Base-by-base conservation (phyloP, 2,329 filamentous ascomycete species). In the Diaporthe velutina region DNA sequence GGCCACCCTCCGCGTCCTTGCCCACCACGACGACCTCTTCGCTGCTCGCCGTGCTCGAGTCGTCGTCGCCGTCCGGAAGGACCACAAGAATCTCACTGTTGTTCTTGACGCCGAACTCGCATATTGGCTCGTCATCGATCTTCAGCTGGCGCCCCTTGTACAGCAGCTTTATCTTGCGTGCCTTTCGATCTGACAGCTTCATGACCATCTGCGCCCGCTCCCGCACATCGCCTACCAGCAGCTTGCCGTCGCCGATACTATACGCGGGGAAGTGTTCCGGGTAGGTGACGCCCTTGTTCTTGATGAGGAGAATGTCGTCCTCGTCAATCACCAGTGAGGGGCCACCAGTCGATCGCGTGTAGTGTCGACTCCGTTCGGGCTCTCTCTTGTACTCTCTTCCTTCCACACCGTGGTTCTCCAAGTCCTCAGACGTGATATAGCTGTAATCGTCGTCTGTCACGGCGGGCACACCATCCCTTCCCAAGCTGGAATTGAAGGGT, bases 361-460 rank as follows among this genome's bases (percentile, higher is more conserved):
- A 30, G 64, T 74, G 50, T 54, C 75, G 38, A 61, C 66, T 45
- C 55, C 71, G 73, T 13, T 74, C 25, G 4, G 75, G 75, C 13
- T 77, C 79, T 38, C 84, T 81, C 66, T 80, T 81, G 57, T 75
- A 67, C 8, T 73, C 60, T 42, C 61, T n/a, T 55, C 82, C 80
- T 80, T 82, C 82, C 77, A 81, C 78, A 75, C 80, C 83, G 35
- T 83, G 82, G 48, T 85, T 83, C 75, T 90, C 87, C 52, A 95
- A 83, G 79, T 96, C 93, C 79, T 94, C 91, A 38, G 92, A 92
- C n/a, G 93, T 95, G 81, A 96, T 95, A 85, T 96, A 96, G 81
- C 91, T 93, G 83, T 92, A 96, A 84, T 96, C 94, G 45, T 93
- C 90, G 78, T 95, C 93, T 79, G 91, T 93, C 75, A 96, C 92